Conservation (phyloP, 2,329 filamentous ascomycete genomes). For the Pseudogymnoascus sp. region DNA sequence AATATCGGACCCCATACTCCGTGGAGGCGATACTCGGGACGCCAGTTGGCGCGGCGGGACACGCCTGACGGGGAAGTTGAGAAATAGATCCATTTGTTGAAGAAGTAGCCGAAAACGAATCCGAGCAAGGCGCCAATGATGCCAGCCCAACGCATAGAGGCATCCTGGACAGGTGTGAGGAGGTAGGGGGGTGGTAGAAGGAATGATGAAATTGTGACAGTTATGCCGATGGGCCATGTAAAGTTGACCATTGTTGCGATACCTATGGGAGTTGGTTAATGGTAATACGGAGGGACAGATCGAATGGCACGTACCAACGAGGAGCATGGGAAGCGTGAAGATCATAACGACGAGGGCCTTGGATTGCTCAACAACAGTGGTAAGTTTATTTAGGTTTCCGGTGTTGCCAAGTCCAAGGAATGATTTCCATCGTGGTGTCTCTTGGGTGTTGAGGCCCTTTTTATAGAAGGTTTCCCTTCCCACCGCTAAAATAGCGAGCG, state of each 20-base stretch:
- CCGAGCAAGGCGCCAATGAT: slow-evolving; percentile 29
- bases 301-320: slow-evolving; percentile 18
- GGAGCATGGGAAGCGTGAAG: slow-evolving; percentile 26
- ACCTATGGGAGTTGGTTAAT: background rate
- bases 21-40: slow-evolving; percentile 29
- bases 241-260: slow-evolving; percentile 30
- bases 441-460: slow-evolving; percentile 7
- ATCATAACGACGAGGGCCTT: slow-evolving; percentile 19
- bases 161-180: slow-evolving; percentile 29
- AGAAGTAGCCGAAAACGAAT: slow-evolving; percentile 29
- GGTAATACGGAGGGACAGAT: background rate
- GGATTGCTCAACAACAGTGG: slow-evolving; percentile 23
- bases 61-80: slow-evolving; percentile 3
- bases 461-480: slow-evolving; percentile 30
- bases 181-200: slow-evolving; percentile 29
- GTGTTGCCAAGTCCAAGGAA: slow-evolving; percentile 28
- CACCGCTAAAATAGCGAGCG: slow-evolving; percentile 27
- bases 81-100: slow-evolving; percentile 29
- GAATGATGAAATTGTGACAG: slow-evolving; percentile 29
- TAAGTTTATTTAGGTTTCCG: slow-evolving; percentile 23
- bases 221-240: slow-evolving; percentile 33
- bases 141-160: slow-evolving; percentile 31
- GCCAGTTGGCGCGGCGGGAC: slow-evolving; percentile 21
- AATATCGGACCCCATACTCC: slow-evolving; percentile 29
- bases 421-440: slow-evolving; percentile 19